Conservation (phyloP, 495 filamentous ascomycete species). For the Choiromyces venosus region DNA sequence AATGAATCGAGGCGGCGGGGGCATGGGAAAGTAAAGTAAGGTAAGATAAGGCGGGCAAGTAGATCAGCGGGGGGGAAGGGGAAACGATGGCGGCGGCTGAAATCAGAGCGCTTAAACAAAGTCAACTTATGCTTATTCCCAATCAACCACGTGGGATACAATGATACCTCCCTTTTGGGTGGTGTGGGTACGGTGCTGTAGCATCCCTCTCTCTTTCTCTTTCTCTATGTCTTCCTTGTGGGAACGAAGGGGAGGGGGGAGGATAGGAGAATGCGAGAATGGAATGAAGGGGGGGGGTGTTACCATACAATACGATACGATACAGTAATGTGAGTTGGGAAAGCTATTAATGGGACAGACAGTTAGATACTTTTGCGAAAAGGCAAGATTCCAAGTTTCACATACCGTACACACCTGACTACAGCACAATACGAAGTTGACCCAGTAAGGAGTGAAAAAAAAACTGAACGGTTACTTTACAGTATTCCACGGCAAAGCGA, state of each 20-base stretch:
- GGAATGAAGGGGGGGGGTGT: background rate
- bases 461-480: background rate
- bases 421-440: background rate
- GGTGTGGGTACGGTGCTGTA: no score
- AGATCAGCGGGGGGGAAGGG: background rate
- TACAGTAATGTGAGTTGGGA: background rate
- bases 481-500: no score
- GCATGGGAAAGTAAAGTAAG: no score
- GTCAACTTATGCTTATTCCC: conserved; percentile 2
- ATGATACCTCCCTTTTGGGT: background rate
- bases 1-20: no score
- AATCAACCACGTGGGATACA: background rate
- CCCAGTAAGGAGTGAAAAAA: background rate
- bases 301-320: no score
- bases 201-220: background rate
- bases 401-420: background rate
- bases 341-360: background rate
- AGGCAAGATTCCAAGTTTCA: background rate
- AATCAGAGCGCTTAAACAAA: background rate
- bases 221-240: background rate
- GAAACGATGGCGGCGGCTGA: background rate
- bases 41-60: background rate
- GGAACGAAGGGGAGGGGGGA: background rate
- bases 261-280: background rate
- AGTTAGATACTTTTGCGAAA: background rate